Conservation (phyloP, 169 alveolate genomes). For the Cryptosporidium ubiquitum region DNA sequence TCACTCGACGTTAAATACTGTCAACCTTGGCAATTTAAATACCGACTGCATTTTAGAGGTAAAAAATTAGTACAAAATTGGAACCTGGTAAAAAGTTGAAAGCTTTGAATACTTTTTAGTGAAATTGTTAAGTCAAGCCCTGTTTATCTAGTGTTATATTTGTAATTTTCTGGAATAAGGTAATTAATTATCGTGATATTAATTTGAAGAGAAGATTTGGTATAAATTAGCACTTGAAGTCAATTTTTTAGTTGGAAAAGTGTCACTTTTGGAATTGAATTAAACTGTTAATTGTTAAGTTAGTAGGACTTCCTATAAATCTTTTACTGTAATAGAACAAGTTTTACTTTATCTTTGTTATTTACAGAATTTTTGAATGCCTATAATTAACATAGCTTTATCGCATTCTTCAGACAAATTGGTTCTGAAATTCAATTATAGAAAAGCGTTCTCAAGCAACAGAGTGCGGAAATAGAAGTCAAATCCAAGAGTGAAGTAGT, state of each 20-base stretch:
- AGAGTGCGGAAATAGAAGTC: neutral
- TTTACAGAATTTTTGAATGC: slow-evolving; percentile 6
- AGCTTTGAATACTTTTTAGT: neutral
- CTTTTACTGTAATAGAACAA: neutral
- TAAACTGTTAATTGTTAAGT: neutral
- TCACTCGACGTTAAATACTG: slow-evolving; percentile 47
- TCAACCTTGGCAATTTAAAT: slow-evolving; percentile 46
- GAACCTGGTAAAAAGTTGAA: neutral
- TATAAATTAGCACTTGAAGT: neutral
- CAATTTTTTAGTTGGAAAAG: neutral
- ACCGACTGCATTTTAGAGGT: slow-evolving; percentile 2
- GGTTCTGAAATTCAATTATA: neutral
- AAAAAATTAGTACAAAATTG: neutral
- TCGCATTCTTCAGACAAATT: neutral
- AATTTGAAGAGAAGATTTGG: neutral
- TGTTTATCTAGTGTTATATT: neutral
- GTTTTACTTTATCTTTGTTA: neutral
- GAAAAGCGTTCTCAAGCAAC: neutral
- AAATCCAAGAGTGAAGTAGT: neutral
- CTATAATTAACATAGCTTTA: neutral
- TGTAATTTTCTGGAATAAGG: neutral
- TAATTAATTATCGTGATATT: neutral
- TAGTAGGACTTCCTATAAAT: neutral
- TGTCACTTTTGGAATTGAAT: neutral
- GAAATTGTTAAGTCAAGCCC: neutral